A percentile compares a stretch with the other conserved stretches of the same genome.
phyloP scores from a whole-genome alignment of 768 basidiomycete species.

The Coprinopsis strossmayeri region DNA sequence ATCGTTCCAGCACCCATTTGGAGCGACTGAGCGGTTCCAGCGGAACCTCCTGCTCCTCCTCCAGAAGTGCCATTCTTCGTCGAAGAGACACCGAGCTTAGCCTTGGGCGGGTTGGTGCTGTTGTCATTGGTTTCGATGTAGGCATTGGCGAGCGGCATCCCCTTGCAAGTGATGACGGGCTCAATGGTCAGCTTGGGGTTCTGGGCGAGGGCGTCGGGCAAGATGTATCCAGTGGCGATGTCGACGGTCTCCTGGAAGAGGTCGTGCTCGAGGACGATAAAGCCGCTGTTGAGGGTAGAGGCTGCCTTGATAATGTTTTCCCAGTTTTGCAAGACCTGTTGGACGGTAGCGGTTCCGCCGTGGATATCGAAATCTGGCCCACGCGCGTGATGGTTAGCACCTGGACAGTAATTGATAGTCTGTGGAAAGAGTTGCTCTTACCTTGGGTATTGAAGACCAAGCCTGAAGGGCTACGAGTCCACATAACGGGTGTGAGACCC shows the following conservation, averaged over 20 bases:
- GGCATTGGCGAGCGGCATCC: slow-evolving; percentile 49
- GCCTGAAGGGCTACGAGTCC: slow-evolving; percentile 57
- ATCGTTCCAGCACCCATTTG: too few species aligned
- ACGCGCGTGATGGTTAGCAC: background rate
- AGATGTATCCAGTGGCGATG: slow-evolving; percentile 77
- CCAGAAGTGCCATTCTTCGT: too few species aligned
- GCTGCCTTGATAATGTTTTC: slow-evolving; percentile 61
- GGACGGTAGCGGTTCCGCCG: slow-evolving; percentile 46
- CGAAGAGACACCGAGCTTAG: background rate
- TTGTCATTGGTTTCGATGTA: slow-evolving; percentile 83
- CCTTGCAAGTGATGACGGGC: slow-evolving; percentile 65
- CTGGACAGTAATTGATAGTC: too few species aligned
- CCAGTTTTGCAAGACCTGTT: slow-evolving; percentile 67
- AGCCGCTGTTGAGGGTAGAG: slow-evolving; percentile 52
- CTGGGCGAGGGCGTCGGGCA: slow-evolving; percentile 69
- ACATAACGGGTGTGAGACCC: slow-evolving; percentile 80
- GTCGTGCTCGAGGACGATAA: slow-evolving; percentile 85
- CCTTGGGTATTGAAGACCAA: slow-evolving; percentile 67
- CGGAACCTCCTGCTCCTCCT: too few species aligned
- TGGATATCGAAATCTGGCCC: slow-evolving; percentile 84
- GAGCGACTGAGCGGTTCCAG: too few species aligned
- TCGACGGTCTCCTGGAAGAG: slow-evolving; percentile 79
- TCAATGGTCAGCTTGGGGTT: slow-evolving; percentile 57
- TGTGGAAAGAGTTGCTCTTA: too few species aligned
- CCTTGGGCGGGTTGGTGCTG: slow-evolving; percentile 43